These are phyloP conservation scores for Magnolia kwangsiensis DNA, from an alignment of 164 flowering plant genomes.

Conservation along the genomic window DNA sequence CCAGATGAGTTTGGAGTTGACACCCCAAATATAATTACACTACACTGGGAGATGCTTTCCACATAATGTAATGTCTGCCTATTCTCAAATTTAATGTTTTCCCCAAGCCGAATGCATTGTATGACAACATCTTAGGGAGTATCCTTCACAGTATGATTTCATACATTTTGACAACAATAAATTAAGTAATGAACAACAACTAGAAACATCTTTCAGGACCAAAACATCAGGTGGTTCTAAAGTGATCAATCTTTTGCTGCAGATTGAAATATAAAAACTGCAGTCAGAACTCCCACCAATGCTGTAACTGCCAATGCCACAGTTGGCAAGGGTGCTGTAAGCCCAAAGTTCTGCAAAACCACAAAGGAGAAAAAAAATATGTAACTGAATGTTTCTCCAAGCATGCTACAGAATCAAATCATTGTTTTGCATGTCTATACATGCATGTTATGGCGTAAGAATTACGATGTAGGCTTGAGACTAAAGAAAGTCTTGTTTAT, in stretches of 20 bases:
- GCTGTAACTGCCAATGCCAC: conserved; percentile 83
- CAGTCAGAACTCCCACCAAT: conserved; percentile 78
- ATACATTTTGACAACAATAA: not conserved
- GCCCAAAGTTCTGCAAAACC: conserved; percentile 83
- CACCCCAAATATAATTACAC: too few relatives aligned
- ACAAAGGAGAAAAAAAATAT: not conserved
- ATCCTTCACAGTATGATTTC: not conserved
- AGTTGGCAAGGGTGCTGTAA: conserved; percentile 68
- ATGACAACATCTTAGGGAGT: too few relatives aligned
- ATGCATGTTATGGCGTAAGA: not conserved
- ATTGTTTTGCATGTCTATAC: too few relatives aligned
- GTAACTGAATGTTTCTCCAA: not conserved
- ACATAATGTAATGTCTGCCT: too few relatives aligned
- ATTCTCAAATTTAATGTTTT: too few relatives aligned
- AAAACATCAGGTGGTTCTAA: not conserved
- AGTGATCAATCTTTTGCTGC: conserved; percentile 53
- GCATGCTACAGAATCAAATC: not conserved
- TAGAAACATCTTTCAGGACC: not conserved
- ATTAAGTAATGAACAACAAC: not conserved
- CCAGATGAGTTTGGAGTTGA: too few relatives aligned
- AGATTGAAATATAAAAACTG: conserved; percentile 88
- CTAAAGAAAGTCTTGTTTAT: not conserved
- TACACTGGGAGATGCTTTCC: too few relatives aligned
- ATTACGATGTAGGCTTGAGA: not conserved
- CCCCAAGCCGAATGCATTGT: too few relatives aligned